Evolutionary conservation across 2,329 filamentous ascomycete species (phyloP), one percentile per base, ranked within the genome.

Genomic region (Arachnomyces sp.): DNA sequence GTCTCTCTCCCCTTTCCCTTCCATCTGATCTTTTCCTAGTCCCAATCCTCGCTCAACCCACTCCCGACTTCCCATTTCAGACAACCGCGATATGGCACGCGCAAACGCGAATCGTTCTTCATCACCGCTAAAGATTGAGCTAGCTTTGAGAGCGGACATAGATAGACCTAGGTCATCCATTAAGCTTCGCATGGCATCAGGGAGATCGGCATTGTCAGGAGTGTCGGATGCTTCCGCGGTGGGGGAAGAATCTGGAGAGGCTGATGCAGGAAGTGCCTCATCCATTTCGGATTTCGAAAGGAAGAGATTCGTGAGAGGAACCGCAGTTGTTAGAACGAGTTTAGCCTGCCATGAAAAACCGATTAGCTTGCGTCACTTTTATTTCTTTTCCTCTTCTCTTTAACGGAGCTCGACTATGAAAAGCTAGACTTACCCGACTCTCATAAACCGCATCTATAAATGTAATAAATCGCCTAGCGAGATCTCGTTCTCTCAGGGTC

Each of bases 391-490:
- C n/a, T n/a, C n/a, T n/a, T n/a, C n/a, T n/a, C n/a, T n/a, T n/a
- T n/a, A n/a, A 8, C 25, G 2, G 3, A 34, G 5, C 3, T 14
- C 3, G 14, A 16, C 35, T 33, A 35, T 13, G 21, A 36, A 39
- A 35, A 34, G 30, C 37, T 17, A 14, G 5, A 48, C 68, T 44
- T 59, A 77, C 74, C 52, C 73, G 63, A 48, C 67, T 72, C 63
- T 98, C 92, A 58, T 98, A 98, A 3, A 95, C 83, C 4, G 92
- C 90, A 60, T 98, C 92, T 49, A 98, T 86, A 53, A 98, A 95
- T 0, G 90, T 98, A 60, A 98, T 98, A 63, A 98, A 95, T 4
- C 92, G 76, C 9, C 92, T 73, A 0, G 92, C 92, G 30, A 95
- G 74, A 65, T 98, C 92, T 14, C 92, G 79, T 56, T 88, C 80